These are phyloP conservation scores for Cercophora newfieldiana DNA, from an alignment of 495 filamentous ascomycete genomes.

Conservation along the genomic window DNA sequence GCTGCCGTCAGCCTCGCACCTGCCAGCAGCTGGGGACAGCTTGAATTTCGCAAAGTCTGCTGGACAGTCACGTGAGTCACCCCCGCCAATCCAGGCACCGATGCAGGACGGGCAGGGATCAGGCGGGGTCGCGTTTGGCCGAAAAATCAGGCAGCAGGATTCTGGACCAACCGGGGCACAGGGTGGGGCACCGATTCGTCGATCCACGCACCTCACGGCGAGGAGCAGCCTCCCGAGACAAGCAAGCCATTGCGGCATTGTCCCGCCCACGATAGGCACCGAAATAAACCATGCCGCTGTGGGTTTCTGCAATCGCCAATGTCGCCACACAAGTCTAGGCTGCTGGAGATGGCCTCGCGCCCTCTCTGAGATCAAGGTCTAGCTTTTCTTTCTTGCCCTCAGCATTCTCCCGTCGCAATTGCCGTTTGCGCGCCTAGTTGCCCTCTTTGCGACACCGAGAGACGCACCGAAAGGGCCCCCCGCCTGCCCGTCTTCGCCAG, in stretches of 20 bases:
- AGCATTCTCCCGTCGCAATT: not conserved
- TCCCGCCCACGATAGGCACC: slow-evolving; percentile 28
- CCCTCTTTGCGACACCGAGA: not conserved
- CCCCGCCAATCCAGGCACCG: slow-evolving; percentile 15
- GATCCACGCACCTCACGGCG: not conserved
- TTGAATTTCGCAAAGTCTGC: not conserved
- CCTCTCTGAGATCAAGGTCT: not conserved
- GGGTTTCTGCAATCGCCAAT: not conserved
- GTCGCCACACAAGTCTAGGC: slow-evolving; percentile 5
- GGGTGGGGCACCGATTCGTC: slow-evolving; percentile 7
- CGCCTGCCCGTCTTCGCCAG: not conserved
- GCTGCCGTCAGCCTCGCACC: not conserved
- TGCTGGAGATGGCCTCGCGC: slow-evolving; percentile 8
- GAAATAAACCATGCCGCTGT: slow-evolving; percentile 26
- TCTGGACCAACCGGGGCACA: slow-evolving; percentile 24
- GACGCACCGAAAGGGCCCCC: not conserved
- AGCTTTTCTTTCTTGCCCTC: not conserved
- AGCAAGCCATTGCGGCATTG: slow-evolving; percentile 7
- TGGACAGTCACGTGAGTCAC: not conserved
- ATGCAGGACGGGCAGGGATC: slow-evolving; percentile 1
- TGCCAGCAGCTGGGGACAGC: not conserved
- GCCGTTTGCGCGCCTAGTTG: not conserved
- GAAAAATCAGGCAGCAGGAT: slow-evolving; percentile 36
- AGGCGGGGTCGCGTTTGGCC: slow-evolving; percentile 11
- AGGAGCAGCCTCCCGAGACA: slow-evolving; percentile 6